A percentile compares a stretch with the other conserved stretches of the same genome.
Evolutionary conservation across 2,329 filamentous ascomycete species (phyloP).

Genomic region (Metarhizium sp.): DNA sequence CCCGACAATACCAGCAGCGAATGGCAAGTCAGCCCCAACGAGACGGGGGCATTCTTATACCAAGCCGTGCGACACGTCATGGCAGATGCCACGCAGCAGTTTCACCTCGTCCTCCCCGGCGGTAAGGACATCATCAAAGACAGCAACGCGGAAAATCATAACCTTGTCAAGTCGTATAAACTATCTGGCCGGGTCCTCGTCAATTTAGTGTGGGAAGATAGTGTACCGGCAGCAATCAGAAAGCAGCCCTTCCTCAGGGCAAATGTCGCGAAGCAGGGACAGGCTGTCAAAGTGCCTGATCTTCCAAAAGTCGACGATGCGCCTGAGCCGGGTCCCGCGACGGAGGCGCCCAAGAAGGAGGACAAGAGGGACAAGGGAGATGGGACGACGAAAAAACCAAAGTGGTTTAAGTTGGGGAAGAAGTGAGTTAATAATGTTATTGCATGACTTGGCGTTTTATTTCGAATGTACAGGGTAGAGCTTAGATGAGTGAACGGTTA

Average conservation of each 20-base stretch:
- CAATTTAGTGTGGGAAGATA: slow-evolving; percentile 65
- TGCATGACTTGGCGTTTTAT: not conserved
- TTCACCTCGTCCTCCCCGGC: slow-evolving; percentile 60
- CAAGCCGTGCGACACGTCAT: slow-evolving; percentile 65
- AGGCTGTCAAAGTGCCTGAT: slow-evolving; percentile 57
- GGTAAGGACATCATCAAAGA: slow-evolving; percentile 40
- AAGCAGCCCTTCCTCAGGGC: slow-evolving; percentile 49
- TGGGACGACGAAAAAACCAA: slow-evolving; percentile 45
- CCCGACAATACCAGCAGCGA: slow-evolving; percentile 77
- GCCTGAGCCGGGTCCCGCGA: slow-evolving; percentile 16
- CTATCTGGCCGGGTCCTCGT: slow-evolving; percentile 64
- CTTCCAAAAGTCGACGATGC: slow-evolving; percentile 33
- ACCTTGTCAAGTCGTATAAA: slow-evolving; percentile 63
- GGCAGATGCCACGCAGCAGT: slow-evolving; percentile 52
- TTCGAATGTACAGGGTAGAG: not conserved
- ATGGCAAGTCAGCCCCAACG: slow-evolving; percentile 56
- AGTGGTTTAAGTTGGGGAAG: slow-evolving; percentile 67
- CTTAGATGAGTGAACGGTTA: not conserved
- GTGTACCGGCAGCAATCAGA: slow-evolving; percentile 45
- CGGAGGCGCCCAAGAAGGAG: slow-evolving; percentile 21
- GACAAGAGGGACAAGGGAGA: slow-evolving; percentile 28
- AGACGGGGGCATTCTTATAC: slow-evolving; percentile 66
- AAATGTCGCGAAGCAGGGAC: slow-evolving; percentile 50
- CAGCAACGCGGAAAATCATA: slow-evolving; percentile 35
- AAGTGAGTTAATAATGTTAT: slow-evolving; percentile 35